Base-by-base conservation (phyloP, 768 basidiomycete species). In the Lentinus tigrinus region DNA sequence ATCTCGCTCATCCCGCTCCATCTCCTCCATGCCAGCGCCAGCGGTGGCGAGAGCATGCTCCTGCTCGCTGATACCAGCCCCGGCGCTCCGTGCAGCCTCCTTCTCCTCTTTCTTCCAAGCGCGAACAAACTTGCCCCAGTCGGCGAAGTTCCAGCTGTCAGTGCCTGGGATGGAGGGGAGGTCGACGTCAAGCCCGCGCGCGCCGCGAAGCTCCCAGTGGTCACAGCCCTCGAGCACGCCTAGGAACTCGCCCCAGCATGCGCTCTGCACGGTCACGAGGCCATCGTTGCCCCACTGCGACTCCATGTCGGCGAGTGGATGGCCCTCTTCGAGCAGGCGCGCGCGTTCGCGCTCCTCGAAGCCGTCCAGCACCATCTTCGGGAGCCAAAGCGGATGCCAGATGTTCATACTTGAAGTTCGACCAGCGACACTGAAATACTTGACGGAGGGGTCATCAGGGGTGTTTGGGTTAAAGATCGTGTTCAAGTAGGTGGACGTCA, bases 331-430 rank as follows among this genome's bases (percentile, higher is more conserved):
- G 23, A 74, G 77, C 23, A 82, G 56, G 19, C 70, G 74, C 21
- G 78, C 72, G 68, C 85, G 72, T 65, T 84, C 78, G 53, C 76
- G 79, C 60, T 83, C 81, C 66, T 95, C 94, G 21, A 85, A 81
- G 0, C 91, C 89, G 67, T 99, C 96, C 37, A 98, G 77, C 28
- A 99, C 88, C 75, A 95, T 81, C 74, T 98, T 97, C 0, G 96
- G 93, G 37, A 98, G 79, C 94, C 96, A 99, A 52, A 99, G 85
- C 0, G 97, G 97, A 70, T 98, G 97, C 87, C 89, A 93, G 31
- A 95, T 79, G 71, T 72, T 84, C 62, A 89, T 78, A 44, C 76
- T 72, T 17, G 78, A 74, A 53, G 85, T 77, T n/a, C 94, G 84
- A 0, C 91, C 92, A 0, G 93, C 91, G 38, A 98, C 85, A 63